A percentile compares a stretch with the other conserved stretches of the same genome.
Conservation (phyloP, 2,329 filamentous ascomycete genomes). For the Chrysoporthe deuterocubensis region DNA sequence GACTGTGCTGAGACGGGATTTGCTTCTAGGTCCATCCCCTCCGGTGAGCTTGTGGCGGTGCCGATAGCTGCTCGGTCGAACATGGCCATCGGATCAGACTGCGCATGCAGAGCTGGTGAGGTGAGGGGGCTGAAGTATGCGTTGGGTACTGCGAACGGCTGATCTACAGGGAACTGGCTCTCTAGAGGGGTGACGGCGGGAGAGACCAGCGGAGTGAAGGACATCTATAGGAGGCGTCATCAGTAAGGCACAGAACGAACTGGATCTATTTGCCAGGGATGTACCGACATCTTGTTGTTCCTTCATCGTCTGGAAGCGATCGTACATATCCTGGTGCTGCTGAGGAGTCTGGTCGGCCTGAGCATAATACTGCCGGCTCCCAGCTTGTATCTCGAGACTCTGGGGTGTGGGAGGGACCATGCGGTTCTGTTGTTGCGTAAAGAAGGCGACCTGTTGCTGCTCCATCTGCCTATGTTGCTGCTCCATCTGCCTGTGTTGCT, state of each 20-base stretch:
- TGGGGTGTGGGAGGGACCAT: constrained; percentile 80
- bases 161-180: constrained; percentile 65
- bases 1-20: constrained; percentile 39
- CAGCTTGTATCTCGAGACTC: constrained; percentile 75
- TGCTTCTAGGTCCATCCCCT: constrained; percentile 60
- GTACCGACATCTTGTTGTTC: constrained; percentile 68
- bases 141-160: constrained; percentile 64
- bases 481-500: constrained; percentile 61
- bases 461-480: constrained; percentile 62
- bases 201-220: constrained; percentile 80
- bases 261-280: too few relatives aligned
- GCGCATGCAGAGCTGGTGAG: constrained; percentile 78
- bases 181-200: constrained; percentile 84
- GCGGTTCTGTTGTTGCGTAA: constrained; percentile 55
- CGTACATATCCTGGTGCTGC: constrained; percentile 66
- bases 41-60: constrained; percentile 55
- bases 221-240: constrained; percentile 57
- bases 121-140: constrained; percentile 84
- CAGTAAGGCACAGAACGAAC: constrained; percentile 25
- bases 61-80: constrained; percentile 49
- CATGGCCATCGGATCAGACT: constrained; percentile 56
- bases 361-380: constrained; percentile 57
- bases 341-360: constrained; percentile 54
- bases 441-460: constrained; percentile 61
- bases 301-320: constrained; percentile 68